phyloP scores from a whole-genome alignment of 495 filamentous ascomycete genomes.

The Lasiosphaeria ovina region DNA sequence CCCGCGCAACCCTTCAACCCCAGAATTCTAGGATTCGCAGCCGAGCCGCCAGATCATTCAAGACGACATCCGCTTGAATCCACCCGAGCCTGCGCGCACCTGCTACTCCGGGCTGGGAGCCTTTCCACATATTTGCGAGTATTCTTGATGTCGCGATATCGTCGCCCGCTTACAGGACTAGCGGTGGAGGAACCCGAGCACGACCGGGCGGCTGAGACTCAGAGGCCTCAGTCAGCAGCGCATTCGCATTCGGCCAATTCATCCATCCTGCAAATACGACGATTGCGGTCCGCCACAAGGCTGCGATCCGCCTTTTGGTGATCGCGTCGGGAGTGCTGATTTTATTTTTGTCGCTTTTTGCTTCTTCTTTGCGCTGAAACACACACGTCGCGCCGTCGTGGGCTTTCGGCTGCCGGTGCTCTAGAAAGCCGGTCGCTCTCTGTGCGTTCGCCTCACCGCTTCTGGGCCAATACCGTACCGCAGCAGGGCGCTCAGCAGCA shows the following conservation, averaged over 20 bases:
- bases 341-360: no score
- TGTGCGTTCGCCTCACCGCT: no score
- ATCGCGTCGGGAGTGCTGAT: no score
- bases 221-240: not conserved
- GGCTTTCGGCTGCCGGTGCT: no score
- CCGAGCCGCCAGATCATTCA: not conserved
- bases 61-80: slow-evolving; percentile 1
- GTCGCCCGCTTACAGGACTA: slow-evolving; percentile 11
- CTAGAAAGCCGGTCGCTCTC: no score
- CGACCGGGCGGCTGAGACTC: slow-evolving; percentile 10
- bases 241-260: not conserved
- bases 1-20: slow-evolving; percentile 11
- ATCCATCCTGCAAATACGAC: not conserved
- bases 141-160: slow-evolving; percentile 22
- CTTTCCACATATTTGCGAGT: not conserved
- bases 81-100: not conserved
- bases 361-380: no score
- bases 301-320: no score
- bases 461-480: no score
- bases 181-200: slow-evolving; percentile 26
- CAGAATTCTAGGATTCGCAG: slow-evolving; percentile 9
- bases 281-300: no score
- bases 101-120: not conserved
- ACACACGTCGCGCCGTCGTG: no score
- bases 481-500: no score